These are phyloP conservation scores for Trypanosoma mega DNA, from an alignment of 208 protist genomes.

Conservation along the genomic window DNA sequence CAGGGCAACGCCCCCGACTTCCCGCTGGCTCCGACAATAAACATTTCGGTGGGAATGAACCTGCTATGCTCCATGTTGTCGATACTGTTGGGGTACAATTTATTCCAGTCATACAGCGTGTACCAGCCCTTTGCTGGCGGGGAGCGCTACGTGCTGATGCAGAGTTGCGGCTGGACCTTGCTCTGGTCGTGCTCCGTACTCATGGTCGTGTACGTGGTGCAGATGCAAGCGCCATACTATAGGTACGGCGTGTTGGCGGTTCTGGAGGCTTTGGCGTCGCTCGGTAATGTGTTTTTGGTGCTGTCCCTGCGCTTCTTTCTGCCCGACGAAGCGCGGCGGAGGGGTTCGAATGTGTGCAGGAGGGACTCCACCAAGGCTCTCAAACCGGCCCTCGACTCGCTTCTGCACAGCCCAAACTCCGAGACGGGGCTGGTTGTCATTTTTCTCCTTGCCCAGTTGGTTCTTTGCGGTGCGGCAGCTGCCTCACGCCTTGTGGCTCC, in stretches of 20 bases:
- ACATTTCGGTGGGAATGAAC: slow-evolving; percentile 35
- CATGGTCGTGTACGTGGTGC: slow-evolving; percentile 37
- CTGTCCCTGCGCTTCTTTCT: slow-evolving; percentile 50
- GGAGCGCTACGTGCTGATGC: slow-evolving; percentile 60
- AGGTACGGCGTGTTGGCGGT: slow-evolving; percentile 61
- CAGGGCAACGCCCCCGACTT: slow-evolving; percentile 45
- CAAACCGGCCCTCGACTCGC: neutral
- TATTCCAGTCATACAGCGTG: slow-evolving; percentile 37
- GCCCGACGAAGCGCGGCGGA: no score
- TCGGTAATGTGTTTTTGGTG: slow-evolving; percentile 46
- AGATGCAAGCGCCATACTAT: neutral
- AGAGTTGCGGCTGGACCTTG: slow-evolving; percentile 50
- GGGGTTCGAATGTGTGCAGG: no score
- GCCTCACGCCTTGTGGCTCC: slow-evolving; percentile 30
- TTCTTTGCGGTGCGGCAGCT: slow-evolving; percentile 41
- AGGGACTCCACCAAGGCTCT: neutral
- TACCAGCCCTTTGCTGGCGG: slow-evolving; percentile 79
- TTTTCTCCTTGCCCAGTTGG: slow-evolving; percentile 33
- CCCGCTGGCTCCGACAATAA: slow-evolving; percentile 38
- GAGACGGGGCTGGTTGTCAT: slow-evolving; percentile 40
- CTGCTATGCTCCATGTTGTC: slow-evolving; percentile 31
- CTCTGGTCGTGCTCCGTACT: slow-evolving; percentile 28
- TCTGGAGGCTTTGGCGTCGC: slow-evolving; percentile 40
- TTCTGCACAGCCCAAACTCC: slow-evolving; percentile 20
- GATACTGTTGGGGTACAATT: slow-evolving; percentile 37